phyloP scores from a whole-genome alignment of 495 filamentous ascomycete species.

The Hypoxylon crocopeplum region DNA sequence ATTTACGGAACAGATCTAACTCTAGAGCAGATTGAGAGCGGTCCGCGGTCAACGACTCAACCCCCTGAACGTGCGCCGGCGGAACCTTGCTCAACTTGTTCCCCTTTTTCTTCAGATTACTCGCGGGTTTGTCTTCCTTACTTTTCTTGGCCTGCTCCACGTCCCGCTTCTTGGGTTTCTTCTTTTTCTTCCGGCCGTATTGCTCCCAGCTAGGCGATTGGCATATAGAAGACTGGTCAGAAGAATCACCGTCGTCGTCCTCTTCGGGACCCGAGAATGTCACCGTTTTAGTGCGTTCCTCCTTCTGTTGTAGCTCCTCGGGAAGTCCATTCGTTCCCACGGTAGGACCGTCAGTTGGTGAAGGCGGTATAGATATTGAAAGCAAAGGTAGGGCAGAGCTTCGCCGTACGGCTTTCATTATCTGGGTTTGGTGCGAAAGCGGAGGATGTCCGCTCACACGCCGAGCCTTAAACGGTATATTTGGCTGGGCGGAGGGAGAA shows the following conservation, averaged over 20 bases:
- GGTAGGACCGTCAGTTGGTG: slow-evolving; percentile 23
- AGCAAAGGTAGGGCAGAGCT: slow-evolving; percentile 47
- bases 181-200: slow-evolving; percentile 57
- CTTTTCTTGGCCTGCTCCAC: slow-evolving; percentile 51
- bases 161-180: slow-evolving; percentile 53
- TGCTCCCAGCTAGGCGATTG: slow-evolving; percentile 64
- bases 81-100: slow-evolving; percentile 46
- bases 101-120: slow-evolving; percentile 48
- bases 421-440: slow-evolving; percentile 46
- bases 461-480: slow-evolving; percentile 40
- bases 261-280: slow-evolving; percentile 49
- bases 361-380: slow-evolving; percentile 52
- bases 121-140: slow-evolving; percentile 47
- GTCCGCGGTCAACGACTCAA: slow-evolving; percentile 29
- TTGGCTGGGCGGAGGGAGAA: slow-evolving; percentile 39
- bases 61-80: slow-evolving; percentile 27
- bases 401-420: slow-evolving; percentile 53
- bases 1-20: slow-evolving; percentile 25
- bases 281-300: slow-evolving; percentile 50
- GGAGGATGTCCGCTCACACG: slow-evolving; percentile 43
- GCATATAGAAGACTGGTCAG: slow-evolving; percentile 61
- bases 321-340: slow-evolving; percentile 25
- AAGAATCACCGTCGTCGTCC: slow-evolving; percentile 47
- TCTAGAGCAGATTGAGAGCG: slow-evolving; percentile 37
- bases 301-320: slow-evolving; percentile 26